phyloP scores from a whole-genome alignment of 306 rosid species.

The Abrus precatorius region DNA sequence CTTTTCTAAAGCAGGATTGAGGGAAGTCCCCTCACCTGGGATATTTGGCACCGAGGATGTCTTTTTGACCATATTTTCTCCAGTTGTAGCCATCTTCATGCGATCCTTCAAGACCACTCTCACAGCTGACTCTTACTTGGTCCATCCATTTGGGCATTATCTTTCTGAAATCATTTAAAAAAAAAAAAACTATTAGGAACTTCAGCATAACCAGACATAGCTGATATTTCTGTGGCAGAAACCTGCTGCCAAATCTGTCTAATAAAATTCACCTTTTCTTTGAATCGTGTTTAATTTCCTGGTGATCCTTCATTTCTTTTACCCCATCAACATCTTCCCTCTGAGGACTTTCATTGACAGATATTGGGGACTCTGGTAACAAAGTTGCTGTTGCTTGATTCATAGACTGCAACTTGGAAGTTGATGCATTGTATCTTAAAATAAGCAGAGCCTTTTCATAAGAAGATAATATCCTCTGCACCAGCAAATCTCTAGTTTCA shows the following conservation, averaged over 20 bases:
- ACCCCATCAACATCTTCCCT: constrained; percentile 60
- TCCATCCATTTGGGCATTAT: constrained; percentile 69
- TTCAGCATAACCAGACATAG: constrained; percentile 35
- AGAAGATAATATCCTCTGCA: constrained; percentile 73
- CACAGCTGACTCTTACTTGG: constrained; percentile 73
- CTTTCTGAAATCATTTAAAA: constrained; percentile 70
- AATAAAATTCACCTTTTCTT: constrained; percentile 75
- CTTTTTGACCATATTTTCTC: constrained; percentile 97
- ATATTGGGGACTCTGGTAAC: constrained; percentile 64
- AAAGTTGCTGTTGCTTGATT: constrained; percentile 33
- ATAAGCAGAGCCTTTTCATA: constrained; percentile 79
- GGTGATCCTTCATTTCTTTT: constrained; percentile 45
- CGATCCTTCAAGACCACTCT: constrained; percentile 81
- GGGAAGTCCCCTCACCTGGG: constrained; percentile 70
- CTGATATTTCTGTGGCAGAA: constrained; percentile 33
- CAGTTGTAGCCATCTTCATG: constrained; percentile 88
- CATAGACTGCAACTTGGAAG: constrained; percentile 45
- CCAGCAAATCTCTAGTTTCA: constrained; percentile 59
- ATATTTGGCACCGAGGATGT: constrained; percentile 82
- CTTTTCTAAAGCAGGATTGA: constrained; percentile 17
- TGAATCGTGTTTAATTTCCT: constrained; percentile 60
- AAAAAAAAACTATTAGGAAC: constrained; percentile 20
- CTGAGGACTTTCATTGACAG: constrained; percentile 63
- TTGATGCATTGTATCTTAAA: constrained; percentile 62
- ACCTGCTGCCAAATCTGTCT: constrained; percentile 28